Conservation (phyloP, 495 filamentous ascomycete species). For the Niebla homalea region DNA sequence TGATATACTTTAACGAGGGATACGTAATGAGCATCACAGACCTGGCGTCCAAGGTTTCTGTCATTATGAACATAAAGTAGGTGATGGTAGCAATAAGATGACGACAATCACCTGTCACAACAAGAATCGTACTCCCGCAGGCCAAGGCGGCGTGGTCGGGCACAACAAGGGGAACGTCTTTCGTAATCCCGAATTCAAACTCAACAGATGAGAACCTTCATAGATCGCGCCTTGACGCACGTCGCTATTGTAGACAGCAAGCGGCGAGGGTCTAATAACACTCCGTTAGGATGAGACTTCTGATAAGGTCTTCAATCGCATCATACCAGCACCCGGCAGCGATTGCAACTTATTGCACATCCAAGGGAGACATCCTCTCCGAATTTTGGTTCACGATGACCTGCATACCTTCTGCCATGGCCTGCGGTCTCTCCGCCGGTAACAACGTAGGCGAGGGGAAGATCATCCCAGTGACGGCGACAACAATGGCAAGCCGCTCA, state of each 20-base stretch:
- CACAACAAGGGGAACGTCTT: background rate
- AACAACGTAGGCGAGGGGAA: background rate
- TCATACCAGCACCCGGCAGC: constrained; percentile 2
- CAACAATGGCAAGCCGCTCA: constrained; percentile 1
- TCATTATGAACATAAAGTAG: background rate
- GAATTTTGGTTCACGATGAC: constrained; percentile 1
- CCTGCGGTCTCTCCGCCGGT: background rate
- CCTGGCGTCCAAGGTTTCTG: constrained; percentile 2
- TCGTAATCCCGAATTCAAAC: constrained; percentile 2
- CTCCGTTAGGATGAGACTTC: constrained; percentile 1
- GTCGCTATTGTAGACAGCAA: background rate
- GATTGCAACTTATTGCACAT: constrained; percentile 6
- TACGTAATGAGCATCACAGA: constrained; percentile 10
- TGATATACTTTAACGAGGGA: constrained; percentile 10
- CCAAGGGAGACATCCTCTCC: background rate
- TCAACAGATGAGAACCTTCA: constrained; percentile 3
- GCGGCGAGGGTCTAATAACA: background rate
- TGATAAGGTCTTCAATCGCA: constrained; percentile 4
- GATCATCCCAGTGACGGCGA: background rate
- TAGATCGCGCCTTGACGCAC: background rate
- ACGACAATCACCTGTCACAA: constrained; percentile 9
- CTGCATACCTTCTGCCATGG: constrained; percentile 2
- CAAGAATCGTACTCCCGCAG: background rate
- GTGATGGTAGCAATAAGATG: background rate
- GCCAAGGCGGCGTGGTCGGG: constrained; percentile 2